phyloP scores from a whole-genome alignment of 2,329 filamentous ascomycete genomes.

The Colletotrichum sp. region DNA sequence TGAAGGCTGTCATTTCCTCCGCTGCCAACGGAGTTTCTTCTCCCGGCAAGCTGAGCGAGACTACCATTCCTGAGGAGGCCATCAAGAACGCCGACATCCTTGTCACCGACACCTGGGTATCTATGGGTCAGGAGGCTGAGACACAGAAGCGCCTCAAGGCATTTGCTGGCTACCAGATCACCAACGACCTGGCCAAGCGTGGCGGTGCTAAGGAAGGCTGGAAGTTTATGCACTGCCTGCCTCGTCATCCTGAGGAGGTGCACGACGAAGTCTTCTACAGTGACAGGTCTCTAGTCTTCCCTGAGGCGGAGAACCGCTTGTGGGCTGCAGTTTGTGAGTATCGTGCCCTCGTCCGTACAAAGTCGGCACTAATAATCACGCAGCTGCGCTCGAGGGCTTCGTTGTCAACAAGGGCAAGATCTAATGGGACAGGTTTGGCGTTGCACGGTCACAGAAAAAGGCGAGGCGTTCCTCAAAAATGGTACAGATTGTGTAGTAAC shows the following conservation, averaged over 20 bases:
- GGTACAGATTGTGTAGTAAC: slow-evolving; percentile 21
- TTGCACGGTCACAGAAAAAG: slow-evolving; percentile 13
- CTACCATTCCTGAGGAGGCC: slow-evolving; percentile 81
- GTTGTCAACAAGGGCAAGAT: slow-evolving; percentile 94
- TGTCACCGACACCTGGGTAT: slow-evolving; percentile 97
- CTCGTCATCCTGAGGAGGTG: slow-evolving; percentile 91
- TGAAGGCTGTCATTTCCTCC: slow-evolving; percentile 74
- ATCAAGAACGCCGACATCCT: slow-evolving; percentile 87
- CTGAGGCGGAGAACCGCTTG: slow-evolving; percentile 91
- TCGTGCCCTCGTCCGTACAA: background rate
- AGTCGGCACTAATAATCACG: background rate
- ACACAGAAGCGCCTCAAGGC: slow-evolving; percentile 76
- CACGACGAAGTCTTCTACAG: slow-evolving; percentile 95
- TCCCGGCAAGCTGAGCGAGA: slow-evolving; percentile 75
- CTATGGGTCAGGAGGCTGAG: slow-evolving; percentile 96
- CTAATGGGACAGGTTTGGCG: slow-evolving; percentile 24
- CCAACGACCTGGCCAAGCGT: slow-evolving; percentile 79
- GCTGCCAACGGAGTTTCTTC: slow-evolving; percentile 62
- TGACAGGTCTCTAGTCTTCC: slow-evolving; percentile 84
- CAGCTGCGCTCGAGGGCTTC: slow-evolving; percentile 82
- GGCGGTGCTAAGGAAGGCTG: slow-evolving; percentile 88
- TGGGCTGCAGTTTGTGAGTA: slow-evolving; percentile 83
- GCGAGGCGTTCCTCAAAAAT: slow-evolving; percentile 17
- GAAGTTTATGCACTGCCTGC: slow-evolving; percentile 99
- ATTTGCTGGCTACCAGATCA: slow-evolving; percentile 92